Evolutionary conservation across 2,329 filamentous ascomycete genomes (phyloP).

Genomic region (Fusarium proliferatum): DNA sequence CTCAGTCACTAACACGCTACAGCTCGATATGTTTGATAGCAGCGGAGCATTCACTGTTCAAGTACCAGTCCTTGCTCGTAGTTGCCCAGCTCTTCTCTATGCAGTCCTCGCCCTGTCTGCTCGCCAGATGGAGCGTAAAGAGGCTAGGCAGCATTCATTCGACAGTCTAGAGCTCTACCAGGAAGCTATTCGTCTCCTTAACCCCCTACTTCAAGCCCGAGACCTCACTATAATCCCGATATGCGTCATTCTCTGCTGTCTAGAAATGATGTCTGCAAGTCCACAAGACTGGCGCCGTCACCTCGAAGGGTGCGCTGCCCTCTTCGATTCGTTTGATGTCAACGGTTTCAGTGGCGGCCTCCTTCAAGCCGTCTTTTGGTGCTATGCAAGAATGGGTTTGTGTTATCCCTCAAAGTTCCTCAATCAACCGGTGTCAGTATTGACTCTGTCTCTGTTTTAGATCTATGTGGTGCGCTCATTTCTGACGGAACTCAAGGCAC

Average conservation of each 20-base stretch:
- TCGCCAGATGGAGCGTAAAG: slow-evolving; percentile 64
- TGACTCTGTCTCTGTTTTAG: slow-evolving; percentile 45
- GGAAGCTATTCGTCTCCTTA: slow-evolving; percentile 60
- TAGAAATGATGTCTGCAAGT: slow-evolving; percentile 58
- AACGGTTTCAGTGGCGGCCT: slow-evolving; percentile 64
- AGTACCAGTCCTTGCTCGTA: slow-evolving; percentile 61
- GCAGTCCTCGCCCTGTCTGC: slow-evolving; percentile 66
- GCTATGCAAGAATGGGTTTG: slow-evolving; percentile 66
- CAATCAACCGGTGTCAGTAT: background rate
- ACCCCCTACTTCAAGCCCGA: slow-evolving; percentile 49
- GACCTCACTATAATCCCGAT: slow-evolving; percentile 51
- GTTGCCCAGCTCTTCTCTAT: slow-evolving; percentile 59
- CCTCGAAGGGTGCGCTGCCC: slow-evolving; percentile 66
- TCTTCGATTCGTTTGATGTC: slow-evolving; percentile 65
- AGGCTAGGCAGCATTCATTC: slow-evolving; percentile 56
- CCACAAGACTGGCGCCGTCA: slow-evolving; percentile 64
- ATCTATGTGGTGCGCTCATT: slow-evolving; percentile 67
- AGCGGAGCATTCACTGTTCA: slow-evolving; percentile 64
- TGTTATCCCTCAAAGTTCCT: background rate
- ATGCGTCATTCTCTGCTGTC: slow-evolving; percentile 54
- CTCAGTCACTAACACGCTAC: background rate
- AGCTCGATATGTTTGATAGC: slow-evolving; percentile 69
- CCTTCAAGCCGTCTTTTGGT: slow-evolving; percentile 68
- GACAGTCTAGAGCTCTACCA: slow-evolving; percentile 67
- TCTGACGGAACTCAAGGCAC: slow-evolving; percentile 63